Percentiles rank a stretch among this genome's conserved stretches.
Conservation (phyloP, 208 protist genomes). For the Crithidia fasciculata region DNA sequence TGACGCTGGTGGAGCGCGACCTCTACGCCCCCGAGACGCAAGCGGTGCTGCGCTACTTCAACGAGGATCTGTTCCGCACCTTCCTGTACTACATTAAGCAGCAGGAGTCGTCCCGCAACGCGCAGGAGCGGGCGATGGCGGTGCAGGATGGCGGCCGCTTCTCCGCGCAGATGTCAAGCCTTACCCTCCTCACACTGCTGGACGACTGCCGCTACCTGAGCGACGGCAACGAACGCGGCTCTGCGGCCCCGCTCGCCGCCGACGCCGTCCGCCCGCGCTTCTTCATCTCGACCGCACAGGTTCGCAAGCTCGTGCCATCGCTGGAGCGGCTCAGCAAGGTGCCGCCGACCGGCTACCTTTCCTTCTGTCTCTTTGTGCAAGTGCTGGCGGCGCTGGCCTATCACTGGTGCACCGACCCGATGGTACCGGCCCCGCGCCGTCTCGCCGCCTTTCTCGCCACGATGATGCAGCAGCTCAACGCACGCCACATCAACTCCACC, state of each 20-base stretch:
- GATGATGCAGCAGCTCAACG: conserved; percentile 65
- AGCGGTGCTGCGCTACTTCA: conserved; percentile 70
- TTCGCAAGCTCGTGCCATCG: conserved; percentile 35
- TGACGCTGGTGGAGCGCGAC: conserved; percentile 28
- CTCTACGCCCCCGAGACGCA: conserved; percentile 58
- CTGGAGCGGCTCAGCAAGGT: conserved; percentile 29
- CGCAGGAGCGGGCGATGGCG: conserved; percentile 43
- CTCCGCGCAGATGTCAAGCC: conserved; percentile 50
- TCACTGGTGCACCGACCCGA: conserved; percentile 86
- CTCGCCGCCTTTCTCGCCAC: conserved; percentile 69
- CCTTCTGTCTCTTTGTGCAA: conserved; percentile 81
- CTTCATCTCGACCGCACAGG: conserved; percentile 54
- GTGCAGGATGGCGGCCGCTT: conserved; percentile 75
- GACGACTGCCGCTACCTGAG: conserved; percentile 72
- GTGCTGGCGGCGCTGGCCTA: conserved; percentile 46
- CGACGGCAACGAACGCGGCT: conserved; percentile 20
- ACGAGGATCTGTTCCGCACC: conserved; percentile 68
- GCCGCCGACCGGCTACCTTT: conserved; percentile 46
- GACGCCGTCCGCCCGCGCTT: conserved; percentile 25
- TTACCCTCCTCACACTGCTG: conserved; percentile 63
- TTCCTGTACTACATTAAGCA: conserved; percentile 87
- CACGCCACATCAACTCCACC: conserved; percentile 53
- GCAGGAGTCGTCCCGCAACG: conserved; percentile 56
- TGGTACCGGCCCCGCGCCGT: conserved; percentile 68
- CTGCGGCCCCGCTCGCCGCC: neutral